Evolutionary conservation across 2,329 filamentous ascomycete genomes (phyloP), one percentile per base, ranked within the genome.

Genomic region (Hymenoscyphus albidus): DNA sequence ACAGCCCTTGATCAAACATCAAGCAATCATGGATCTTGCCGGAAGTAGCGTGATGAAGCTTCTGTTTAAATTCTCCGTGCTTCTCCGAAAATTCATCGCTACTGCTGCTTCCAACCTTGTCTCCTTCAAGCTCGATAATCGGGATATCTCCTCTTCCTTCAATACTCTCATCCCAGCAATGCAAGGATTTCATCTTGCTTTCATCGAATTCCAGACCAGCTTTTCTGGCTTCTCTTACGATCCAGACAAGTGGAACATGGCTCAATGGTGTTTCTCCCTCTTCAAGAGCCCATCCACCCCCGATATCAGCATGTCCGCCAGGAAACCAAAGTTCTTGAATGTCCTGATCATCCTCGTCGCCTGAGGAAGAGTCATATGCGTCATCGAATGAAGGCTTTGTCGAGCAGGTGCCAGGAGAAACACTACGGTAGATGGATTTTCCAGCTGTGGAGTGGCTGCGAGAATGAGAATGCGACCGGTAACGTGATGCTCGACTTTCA

Each of bases 261-360:
- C 58, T 9, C 80, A 78, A 69, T 85, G 83, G 65, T 80, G 1
- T 59, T 38, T 65, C 64, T 2, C 39, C 44, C 13, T 59, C 42
- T 0, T 81, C 75, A 5, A 76, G 72, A 60, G 75, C 77, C 83
- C 83, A 86, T 1, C 84, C 84, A 40, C 84, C 84, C 12, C 84
- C 84, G 62, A 87, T 83, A 67, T 86, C 84, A 10, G 82, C 85
- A 71, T 88, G 85, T 59, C 81, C 80, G 18, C 85, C 85, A 0
- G 84, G 81, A 70, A 88, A 88, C 81, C 81, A 83, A 5, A 87
- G 79, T 71, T 87, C 85, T 61, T 83, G 77, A 58, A 88, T 84
- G 68, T 88, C 83, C 69, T 87, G 85, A 12, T 77, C 75, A 1
- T 70, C 73, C 12, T 79, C 78, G 40, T 75, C 73, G 13, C 55